Conservation (phyloP, 371 early-diverging fungal species). For the Sporodiniella umbellata region DNA sequence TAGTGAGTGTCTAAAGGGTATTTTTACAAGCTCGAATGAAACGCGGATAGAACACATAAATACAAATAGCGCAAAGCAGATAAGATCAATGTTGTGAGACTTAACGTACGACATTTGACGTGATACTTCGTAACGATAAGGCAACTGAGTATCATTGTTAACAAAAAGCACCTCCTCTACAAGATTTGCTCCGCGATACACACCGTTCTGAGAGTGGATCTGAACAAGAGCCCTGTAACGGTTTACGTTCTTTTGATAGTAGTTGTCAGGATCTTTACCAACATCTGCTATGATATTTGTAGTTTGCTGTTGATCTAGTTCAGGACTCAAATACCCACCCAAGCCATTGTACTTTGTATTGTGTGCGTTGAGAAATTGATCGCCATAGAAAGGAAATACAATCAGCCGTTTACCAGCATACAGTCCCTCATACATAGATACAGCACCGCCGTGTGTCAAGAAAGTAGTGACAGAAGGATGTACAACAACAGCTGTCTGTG, state of each 20-base stretch:
- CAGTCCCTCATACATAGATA: conserved; percentile 29
- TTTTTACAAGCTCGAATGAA: not conserved
- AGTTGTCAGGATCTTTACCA: not conserved
- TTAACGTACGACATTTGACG: conserved; percentile 23
- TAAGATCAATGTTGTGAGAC: conserved; percentile 19
- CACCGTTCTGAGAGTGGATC: conserved; percentile 11
- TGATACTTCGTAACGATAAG: conserved; percentile 14
- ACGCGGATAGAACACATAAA: no score
- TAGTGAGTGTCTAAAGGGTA: not conserved
- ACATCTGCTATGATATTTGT: not conserved
- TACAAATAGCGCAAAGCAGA: no score
- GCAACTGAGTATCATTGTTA: conserved; percentile 7
- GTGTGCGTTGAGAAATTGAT: conserved; percentile 22
- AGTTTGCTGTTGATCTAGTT: not conserved
- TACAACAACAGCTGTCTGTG: conserved; percentile 34
- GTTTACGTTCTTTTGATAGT: conserved; percentile 1
- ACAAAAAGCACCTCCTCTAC: conserved; percentile 22
- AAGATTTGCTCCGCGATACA: conserved; percentile 17
- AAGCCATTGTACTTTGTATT: conserved; percentile 3
- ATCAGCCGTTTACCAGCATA: conserved; percentile 28
- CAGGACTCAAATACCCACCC: not conserved
- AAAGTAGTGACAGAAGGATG: conserved; percentile 29
- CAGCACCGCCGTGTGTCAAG: conserved; percentile 38
- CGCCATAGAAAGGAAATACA: conserved; percentile 39
- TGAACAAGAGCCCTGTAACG: conserved; percentile 17